Percentiles rank a stretch among this genome's conserved stretches.
These are phyloP conservation scores for Fusarium sp. DNA, from an alignment of 2,329 filamentous ascomycete species.

Conservation along the genomic window DNA sequence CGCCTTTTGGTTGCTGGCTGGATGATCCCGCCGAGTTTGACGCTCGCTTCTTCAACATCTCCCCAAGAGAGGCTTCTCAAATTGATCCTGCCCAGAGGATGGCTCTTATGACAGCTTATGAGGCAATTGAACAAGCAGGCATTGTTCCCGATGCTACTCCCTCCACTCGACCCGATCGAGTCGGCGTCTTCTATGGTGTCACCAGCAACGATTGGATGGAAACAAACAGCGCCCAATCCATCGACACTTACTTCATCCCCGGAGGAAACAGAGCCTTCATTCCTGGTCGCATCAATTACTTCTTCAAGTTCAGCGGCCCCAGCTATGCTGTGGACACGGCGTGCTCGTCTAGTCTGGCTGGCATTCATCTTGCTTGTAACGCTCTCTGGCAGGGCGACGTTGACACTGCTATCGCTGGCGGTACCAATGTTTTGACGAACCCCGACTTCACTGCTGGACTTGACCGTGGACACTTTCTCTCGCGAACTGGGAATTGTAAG, in stretches of 20 bases:
- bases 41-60: slow-evolving; percentile 81
- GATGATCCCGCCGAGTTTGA: slow-evolving; percentile 78
- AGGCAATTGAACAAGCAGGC: slow-evolving; percentile 77
- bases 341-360: slow-evolving; percentile 81
- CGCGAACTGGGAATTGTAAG: slow-evolving; percentile 59
- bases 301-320: slow-evolving; percentile 82
- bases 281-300: slow-evolving; percentile 79
- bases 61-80: slow-evolving; percentile 56
- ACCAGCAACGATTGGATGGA: slow-evolving; percentile 86
- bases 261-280: slow-evolving; percentile 62
- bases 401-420: slow-evolving; percentile 85
- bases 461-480: slow-evolving; percentile 76
- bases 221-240: slow-evolving; percentile 79
- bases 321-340: slow-evolving; percentile 83
- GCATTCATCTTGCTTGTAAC: slow-evolving; percentile 78
- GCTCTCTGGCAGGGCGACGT: slow-evolving; percentile 80
- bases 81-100: slow-evolving; percentile 78
- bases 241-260: slow-evolving; percentile 70
- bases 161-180: slow-evolving; percentile 68
- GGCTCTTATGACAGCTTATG: slow-evolving; percentile 76
- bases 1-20: slow-evolving; percentile 63
- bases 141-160: slow-evolving; percentile 75
- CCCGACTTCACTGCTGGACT: slow-evolving; percentile 76
- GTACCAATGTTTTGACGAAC: slow-evolving; percentile 77
- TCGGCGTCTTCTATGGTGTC: slow-evolving; percentile 83